Base-by-base conservation (phyloP, 1,284 basidiomycete species). In the Abortiporus biennis region DNA sequence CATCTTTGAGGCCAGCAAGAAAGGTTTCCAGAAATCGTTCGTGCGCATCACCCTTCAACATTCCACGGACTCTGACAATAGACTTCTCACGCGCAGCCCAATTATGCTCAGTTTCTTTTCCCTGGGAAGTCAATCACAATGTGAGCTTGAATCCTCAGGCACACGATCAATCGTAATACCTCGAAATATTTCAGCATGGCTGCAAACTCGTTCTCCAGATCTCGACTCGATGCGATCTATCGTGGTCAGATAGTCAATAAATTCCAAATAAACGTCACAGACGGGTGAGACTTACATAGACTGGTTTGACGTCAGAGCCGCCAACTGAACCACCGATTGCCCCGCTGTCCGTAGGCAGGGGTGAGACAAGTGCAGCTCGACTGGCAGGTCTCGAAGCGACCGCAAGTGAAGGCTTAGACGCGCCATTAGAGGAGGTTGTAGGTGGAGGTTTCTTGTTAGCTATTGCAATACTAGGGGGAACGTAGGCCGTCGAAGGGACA, bases 21-120 rank as follows among this genome's bases (percentile, higher is more conserved):
- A 98, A 96, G 2, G 76, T 67, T 2, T 91, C 85, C 2, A 72
- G 61, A 54, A 84, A 92, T 43, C 86, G 80, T 21, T 68, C 61
- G 53, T 90, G 82, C 1, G 86, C 85, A 36, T 86, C 84, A 21
- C 87, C 91, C 51, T 84, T 87, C 47, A 99, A 64, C 89, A 99
- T 93, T 4, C 95, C 94, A 37, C 96, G 78, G 8, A 99, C 80
- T 13, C 80, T 76, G 36, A 81, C 71, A 45, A 97, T 72, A 11
- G 85, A 74, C 47, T 76, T 79, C 50, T 99, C 95, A 48, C 95
- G 77, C 19, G 73, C 68, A 32, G 79, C 74, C 95, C 95, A 99
- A 57, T 99, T 99, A 54, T 95, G 90, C 58, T 99, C 95, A 0
- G 89, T 92, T 66, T 99, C 96, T 65, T 83, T 96, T 13, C 92